A percentile compares a stretch with the other conserved stretches of the same genome.
These are phyloP conservation scores for Lipomyces lipofer DNA, from an alignment of 805 yeast genomes.

Conservation along the genomic window DNA sequence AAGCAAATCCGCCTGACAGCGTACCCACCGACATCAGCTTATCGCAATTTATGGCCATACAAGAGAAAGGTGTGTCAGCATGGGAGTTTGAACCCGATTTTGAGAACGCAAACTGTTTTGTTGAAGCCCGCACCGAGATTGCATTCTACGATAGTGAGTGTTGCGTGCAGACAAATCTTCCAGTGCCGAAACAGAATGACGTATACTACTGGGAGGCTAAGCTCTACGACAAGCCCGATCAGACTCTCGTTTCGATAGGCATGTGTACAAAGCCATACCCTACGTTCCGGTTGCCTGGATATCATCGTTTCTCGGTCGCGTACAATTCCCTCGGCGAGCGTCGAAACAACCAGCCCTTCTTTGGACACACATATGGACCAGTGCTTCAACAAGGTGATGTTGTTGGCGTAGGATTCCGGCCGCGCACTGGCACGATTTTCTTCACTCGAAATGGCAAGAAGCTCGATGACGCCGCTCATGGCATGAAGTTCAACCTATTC, in stretches of 20 bases:
- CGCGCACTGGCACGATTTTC: slow-evolving; percentile 80
- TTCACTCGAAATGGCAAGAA: slow-evolving; percentile 95
- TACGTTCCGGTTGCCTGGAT: slow-evolving; percentile 87
- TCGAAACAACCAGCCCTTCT: slow-evolving; percentile 76
- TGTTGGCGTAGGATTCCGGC: slow-evolving; percentile 85
- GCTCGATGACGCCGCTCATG: slow-evolving; percentile 72
- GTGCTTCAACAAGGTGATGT: slow-evolving; percentile 78
- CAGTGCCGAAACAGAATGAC: slow-evolving; percentile 77
- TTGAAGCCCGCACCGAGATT: slow-evolving; percentile 63
- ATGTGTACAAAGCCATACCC: slow-evolving; percentile 88
- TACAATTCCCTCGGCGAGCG: slow-evolving; percentile 85
- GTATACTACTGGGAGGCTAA: slow-evolving; percentile 89
- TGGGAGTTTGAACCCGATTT: slow-evolving; percentile 70
- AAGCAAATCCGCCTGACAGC: slow-evolving; percentile 46
- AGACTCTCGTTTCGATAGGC: slow-evolving; percentile 65
- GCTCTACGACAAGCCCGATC: slow-evolving; percentile 64
- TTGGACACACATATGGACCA: slow-evolving; percentile 58
- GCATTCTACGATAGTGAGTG: slow-evolving; percentile 57
- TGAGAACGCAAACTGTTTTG: slow-evolving; percentile 57
- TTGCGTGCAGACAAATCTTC: slow-evolving; percentile 76
- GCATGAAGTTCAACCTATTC: slow-evolving; percentile 69
- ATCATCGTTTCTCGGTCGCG: slow-evolving; percentile 79
- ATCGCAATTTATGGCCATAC: slow-evolving; percentile 65
- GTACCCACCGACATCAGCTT: slow-evolving; percentile 48
- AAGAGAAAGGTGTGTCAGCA: slow-evolving; percentile 85